A percentile compares a stretch with the other conserved stretches of the same genome.
Evolutionary conservation across 2,329 filamentous ascomycete genomes (phyloP).

Genomic region (Helotiales sp.): DNA sequence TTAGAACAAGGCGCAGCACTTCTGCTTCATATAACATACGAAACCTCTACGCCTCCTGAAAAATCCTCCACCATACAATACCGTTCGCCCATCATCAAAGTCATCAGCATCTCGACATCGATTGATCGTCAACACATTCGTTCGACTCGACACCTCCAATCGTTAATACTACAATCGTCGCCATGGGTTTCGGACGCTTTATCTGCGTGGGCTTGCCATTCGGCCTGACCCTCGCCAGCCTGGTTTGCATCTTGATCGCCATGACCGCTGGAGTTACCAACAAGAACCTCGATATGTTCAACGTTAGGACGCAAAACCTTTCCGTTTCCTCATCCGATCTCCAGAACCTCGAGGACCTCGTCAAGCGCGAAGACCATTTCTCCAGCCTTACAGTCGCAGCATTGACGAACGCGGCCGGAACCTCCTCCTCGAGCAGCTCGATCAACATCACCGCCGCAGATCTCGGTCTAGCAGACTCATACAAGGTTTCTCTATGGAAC

Average conservation of each 20-base stretch:
- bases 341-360: slow-evolving; percentile 23
- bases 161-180: neutral
- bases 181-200: slow-evolving; percentile 73
- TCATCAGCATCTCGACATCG: neutral
- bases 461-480: slow-evolving; percentile 66
- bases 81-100: neutral
- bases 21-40: neutral
- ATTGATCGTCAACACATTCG: neutral
- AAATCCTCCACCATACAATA: neutral
- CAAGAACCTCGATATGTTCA: slow-evolving; percentile 58
- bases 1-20: neutral
- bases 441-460: slow-evolving; percentile 56
- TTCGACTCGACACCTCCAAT: neutral
- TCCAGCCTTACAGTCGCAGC: slow-evolving; percentile 26
- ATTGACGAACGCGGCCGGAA: slow-evolving; percentile 35
- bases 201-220: slow-evolving; percentile 88
- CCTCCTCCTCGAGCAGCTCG: slow-evolving; percentile 24
- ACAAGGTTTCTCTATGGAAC: slow-evolving; percentile 82
- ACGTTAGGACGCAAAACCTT: slow-evolving; percentile 63
- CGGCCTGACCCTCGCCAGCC: slow-evolving; percentile 72
- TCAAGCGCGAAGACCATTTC: slow-evolving; percentile 15
- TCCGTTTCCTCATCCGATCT: slow-evolving; percentile 31
- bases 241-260: slow-evolving; percentile 66
- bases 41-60: neutral
- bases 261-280: slow-evolving; percentile 56